phyloP scores from a whole-genome alignment of 2,329 filamentous ascomycete genomes.

The Exophiala spinifera region DNA sequence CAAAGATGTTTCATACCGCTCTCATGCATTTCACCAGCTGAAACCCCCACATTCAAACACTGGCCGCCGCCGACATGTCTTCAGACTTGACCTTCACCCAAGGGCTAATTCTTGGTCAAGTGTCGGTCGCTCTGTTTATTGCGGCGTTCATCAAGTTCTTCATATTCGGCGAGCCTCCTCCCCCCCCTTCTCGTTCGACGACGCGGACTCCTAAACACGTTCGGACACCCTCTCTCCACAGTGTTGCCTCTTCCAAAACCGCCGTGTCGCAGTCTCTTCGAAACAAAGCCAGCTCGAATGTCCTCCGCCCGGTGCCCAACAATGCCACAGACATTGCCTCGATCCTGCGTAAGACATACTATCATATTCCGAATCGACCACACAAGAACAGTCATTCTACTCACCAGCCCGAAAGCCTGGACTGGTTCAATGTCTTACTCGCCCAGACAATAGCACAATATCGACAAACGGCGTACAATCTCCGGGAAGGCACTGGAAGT shows the following conservation, averaged over 20 bases:
- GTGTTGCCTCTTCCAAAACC: conserved; percentile 35
- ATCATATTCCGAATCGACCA: conserved; percentile 59
- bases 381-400: conserved; percentile 56
- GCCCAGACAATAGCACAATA: conserved; percentile 97
- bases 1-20: too few species aligned
- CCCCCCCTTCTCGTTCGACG: conserved; percentile 69
- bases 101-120: conserved; percentile 86
- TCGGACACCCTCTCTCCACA: conserved; percentile 64
- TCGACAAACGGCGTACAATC: conserved; percentile 83
- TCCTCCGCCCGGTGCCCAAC: conserved; percentile 68
- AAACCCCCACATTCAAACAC: too few species aligned
- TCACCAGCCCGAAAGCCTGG: conserved; percentile 92
- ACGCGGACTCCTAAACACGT: conserved; percentile 73
- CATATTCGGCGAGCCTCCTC: conserved; percentile 93
- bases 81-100: conserved; percentile 45
- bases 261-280: conserved; percentile 45
- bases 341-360: conserved; percentile 95
- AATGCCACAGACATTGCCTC: conserved; percentile 77
- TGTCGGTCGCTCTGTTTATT: conserved; percentile 86
- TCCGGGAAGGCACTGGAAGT: conserved; percentile 57
- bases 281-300: conserved; percentile 55
- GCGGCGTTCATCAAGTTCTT: conserved; percentile 99
- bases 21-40: too few species aligned
- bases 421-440: conserved; percentile 98
- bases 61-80: neutral